Evolutionary conservation across 2,329 filamentous ascomycete genomes (phyloP).

Genomic region (Blastomyces emzantsi): DNA sequence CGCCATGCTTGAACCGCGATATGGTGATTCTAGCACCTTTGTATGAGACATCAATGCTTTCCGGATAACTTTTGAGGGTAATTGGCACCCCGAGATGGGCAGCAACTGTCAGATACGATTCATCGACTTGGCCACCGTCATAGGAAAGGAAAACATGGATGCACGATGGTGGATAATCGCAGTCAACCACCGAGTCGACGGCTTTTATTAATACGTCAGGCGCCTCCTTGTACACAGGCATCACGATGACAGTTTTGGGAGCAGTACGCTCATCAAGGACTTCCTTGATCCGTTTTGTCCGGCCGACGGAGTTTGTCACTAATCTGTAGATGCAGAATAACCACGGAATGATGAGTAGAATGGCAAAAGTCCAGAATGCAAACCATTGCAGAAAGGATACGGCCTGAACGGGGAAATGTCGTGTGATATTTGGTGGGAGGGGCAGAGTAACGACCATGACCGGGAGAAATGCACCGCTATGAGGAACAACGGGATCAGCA

Average conservation of each 20-base stretch:
- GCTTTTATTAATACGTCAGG: slow-evolving; percentile 76
- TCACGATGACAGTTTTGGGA: slow-evolving; percentile 90
- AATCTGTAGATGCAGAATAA: slow-evolving; percentile 87
- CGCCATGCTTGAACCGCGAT: slow-evolving; percentile 85
- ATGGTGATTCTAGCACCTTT: slow-evolving; percentile 76
- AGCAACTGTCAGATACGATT: slow-evolving; percentile 79
- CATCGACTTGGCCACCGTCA: slow-evolving; percentile 81
- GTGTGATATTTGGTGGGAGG: slow-evolving; percentile 61
- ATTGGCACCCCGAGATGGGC: slow-evolving; percentile 74
- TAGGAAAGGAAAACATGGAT: slow-evolving; percentile 95
- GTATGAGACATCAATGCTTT: slow-evolving; percentile 84
- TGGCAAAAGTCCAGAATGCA: slow-evolving; percentile 86
- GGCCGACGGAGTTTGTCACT: slow-evolving; percentile 75
- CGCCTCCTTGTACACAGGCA: slow-evolving; percentile 94
- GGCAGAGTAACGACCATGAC: slow-evolving; percentile 92
- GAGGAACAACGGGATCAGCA: not conserved
- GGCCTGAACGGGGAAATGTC: slow-evolving; percentile 61
- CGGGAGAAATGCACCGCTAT: slow-evolving; percentile 73
- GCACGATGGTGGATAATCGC: slow-evolving; percentile 85
- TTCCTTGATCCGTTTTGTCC: slow-evolving; percentile 71
- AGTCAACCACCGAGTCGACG: slow-evolving; percentile 83
- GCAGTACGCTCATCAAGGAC: slow-evolving; percentile 76
- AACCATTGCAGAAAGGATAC: slow-evolving; percentile 80
- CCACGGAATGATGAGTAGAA: slow-evolving; percentile 80
- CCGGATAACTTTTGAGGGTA: slow-evolving; percentile 67